Conservation (phyloP, 2,329 filamentous ascomycete genomes). For the Monosporascus sp. region DNA sequence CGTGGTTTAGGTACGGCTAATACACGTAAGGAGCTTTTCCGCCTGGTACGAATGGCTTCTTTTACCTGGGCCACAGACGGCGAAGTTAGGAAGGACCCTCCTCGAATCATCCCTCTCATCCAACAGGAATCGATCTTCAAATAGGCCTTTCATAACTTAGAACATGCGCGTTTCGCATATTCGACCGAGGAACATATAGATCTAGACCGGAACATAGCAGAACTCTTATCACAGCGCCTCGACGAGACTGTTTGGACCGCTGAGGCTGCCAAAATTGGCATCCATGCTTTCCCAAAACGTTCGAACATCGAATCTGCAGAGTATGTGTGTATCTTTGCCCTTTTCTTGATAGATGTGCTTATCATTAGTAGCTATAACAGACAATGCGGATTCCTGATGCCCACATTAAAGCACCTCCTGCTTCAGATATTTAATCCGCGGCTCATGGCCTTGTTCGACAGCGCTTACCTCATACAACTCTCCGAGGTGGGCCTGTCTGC, state of each 20-base stretch:
- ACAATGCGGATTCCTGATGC: neutral
- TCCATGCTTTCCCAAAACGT: neutral
- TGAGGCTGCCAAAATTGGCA: neutral
- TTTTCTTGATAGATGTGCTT: neutral
- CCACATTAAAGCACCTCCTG: neutral
- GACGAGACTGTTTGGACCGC: neutral
- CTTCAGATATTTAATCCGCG: neutral
- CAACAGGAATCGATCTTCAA: neutral
- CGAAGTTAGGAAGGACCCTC: neutral
- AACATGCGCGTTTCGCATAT: neutral
- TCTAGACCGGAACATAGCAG: neutral
- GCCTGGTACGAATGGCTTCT: neutral
- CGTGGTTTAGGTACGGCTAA: slow-evolving; percentile 1
- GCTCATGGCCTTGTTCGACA: neutral
- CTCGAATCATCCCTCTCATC: neutral
- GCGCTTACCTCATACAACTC: slow-evolving; percentile 1
- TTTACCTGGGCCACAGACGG: slow-evolving; percentile 2
- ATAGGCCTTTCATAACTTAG: neutral
- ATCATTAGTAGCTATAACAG: neutral
- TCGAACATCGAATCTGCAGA: neutral
- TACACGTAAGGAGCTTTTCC: slow-evolving; percentile 1
- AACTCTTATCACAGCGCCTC: neutral
- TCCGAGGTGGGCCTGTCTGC: slow-evolving; percentile 3
- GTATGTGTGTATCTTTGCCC: neutral
- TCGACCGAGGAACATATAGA: neutral